Conservation (phyloP, 2,329 filamentous ascomycete species). For the Fusarium globosum region DNA sequence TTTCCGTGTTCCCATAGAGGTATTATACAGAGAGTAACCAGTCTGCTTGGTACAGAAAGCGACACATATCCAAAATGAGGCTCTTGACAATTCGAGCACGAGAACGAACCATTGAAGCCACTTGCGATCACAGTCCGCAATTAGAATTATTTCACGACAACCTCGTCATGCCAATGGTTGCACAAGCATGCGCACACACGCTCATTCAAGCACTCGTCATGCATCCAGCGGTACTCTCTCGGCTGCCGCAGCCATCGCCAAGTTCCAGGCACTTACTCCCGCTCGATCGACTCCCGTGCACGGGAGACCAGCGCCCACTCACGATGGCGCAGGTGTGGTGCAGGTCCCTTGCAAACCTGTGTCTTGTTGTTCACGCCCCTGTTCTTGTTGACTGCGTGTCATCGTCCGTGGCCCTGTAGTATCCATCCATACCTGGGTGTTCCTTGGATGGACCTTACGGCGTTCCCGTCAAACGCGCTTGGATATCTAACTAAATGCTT, state of each 20-base stretch:
- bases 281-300: constrained; percentile 32
- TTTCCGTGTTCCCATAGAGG: background rate
- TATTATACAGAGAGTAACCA: background rate
- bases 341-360: constrained; percentile 21
- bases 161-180: constrained; percentile 8
- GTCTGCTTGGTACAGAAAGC: background rate
- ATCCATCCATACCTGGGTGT: constrained; percentile 26
- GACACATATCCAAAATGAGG: background rate
- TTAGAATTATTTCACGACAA: constrained; percentile 13
- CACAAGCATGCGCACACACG: constrained; percentile 1
- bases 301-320: constrained; percentile 23
- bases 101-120: constrained; percentile 20
- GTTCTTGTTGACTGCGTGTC: constrained; percentile 40
- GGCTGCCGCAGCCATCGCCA: constrained; percentile 32
- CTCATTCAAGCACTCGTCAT: constrained; percentile 18
- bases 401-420: constrained; percentile 25
- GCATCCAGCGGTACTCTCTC: constrained; percentile 32
- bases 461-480: constrained; percentile 29
- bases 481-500: constrained; percentile 14
- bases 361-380: constrained; percentile 21
- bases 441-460: constrained; percentile 20
- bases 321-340: constrained; percentile 1
- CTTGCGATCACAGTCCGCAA: constrained; percentile 1
- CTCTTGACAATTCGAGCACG: background rate
- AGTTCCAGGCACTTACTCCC: constrained; percentile 23